Percentiles rank a stretch among this genome's conserved stretches.
These are phyloP conservation scores for Plectranthus barbatus DNA, from an alignment of 257 asterid genomes.

Conservation along the genomic window DNA sequence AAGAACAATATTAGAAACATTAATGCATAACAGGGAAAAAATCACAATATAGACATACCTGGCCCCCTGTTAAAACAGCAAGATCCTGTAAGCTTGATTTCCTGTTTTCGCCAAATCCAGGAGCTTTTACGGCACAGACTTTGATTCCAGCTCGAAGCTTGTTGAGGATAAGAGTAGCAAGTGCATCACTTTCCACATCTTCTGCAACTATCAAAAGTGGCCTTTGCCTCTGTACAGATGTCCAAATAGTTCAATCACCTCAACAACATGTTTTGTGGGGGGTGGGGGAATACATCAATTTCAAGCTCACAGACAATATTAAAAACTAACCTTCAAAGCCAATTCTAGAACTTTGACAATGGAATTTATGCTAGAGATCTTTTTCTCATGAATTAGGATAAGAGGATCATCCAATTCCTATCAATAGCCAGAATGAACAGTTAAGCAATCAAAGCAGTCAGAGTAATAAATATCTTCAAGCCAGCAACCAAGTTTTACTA, in stretches of 20 bases:
- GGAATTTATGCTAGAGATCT: constrained; percentile 38
- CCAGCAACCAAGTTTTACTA: neutral
- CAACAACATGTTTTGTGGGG: neutral
- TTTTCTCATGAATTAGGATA: constrained; percentile 52
- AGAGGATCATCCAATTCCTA: constrained; percentile 58
- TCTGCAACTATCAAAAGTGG: constrained; percentile 51
- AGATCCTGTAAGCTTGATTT: constrained; percentile 69
- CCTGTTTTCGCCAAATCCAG: constrained; percentile 96
- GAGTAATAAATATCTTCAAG: neutral
- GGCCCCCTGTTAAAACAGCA: constrained; percentile 81
- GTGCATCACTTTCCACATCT: constrained; percentile 49
- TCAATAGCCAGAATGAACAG: neutral
- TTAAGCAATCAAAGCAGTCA: neutral
- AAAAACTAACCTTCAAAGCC: constrained; percentile 62
- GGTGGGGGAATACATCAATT: no score
- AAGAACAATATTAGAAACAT: neutral
- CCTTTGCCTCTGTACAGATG: constrained; percentile 31
- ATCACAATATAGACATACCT: constrained; percentile 28
- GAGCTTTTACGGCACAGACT: constrained; percentile 94
- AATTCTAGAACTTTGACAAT: constrained; percentile 70
- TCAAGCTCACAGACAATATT: no score
- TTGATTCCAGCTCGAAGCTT: constrained; percentile 86
- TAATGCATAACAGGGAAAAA: neutral
- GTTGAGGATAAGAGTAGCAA: constrained; percentile 48
- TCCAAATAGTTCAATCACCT: neutral